These are phyloP conservation scores for Ophiognomonia clavigignenti-juglandacearum DNA, from an alignment of 2,329 filamentous ascomycete species.

Conservation along the genomic window DNA sequence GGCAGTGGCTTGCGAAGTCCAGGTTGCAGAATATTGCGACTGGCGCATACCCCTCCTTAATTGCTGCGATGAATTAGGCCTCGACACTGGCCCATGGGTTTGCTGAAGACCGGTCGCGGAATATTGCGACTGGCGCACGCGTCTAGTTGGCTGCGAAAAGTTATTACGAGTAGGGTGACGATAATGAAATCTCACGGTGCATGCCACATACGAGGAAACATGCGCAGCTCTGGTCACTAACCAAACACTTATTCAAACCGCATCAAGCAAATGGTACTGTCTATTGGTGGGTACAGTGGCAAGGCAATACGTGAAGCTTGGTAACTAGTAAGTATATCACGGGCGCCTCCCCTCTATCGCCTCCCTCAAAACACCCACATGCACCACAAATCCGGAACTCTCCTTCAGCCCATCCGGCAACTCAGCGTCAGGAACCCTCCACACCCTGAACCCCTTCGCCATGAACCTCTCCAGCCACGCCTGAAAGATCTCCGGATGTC, in stretches of 20 bases:
- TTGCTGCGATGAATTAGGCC: conserved; percentile 4
- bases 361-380: conserved; percentile 60
- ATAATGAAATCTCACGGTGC: no score
- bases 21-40: neutral
- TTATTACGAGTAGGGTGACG: no score
- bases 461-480: conserved; percentile 68
- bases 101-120: neutral
- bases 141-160: neutral
- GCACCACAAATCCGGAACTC: conserved; percentile 74
- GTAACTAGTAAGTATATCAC: no score
- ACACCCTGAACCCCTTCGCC: conserved; percentile 61
- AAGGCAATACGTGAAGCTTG: no score
- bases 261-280: no score
- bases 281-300: no score
- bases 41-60: conserved; percentile 2
- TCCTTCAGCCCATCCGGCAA: conserved; percentile 55
- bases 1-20: neutral
- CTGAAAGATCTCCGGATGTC: conserved; percentile 80
- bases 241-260: no score
- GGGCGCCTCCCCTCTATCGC: neutral
- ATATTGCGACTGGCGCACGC: neutral
- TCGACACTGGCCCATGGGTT: no score
- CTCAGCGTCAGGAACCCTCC: conserved; percentile 65
- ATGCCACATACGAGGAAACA: no score
- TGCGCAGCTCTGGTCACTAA: no score